Evolutionary conservation across 1,139 yeast species (phyloP), one percentile per base, ranked within the genome.

Genomic region (Yamadazyma diddensiae): DNA sequence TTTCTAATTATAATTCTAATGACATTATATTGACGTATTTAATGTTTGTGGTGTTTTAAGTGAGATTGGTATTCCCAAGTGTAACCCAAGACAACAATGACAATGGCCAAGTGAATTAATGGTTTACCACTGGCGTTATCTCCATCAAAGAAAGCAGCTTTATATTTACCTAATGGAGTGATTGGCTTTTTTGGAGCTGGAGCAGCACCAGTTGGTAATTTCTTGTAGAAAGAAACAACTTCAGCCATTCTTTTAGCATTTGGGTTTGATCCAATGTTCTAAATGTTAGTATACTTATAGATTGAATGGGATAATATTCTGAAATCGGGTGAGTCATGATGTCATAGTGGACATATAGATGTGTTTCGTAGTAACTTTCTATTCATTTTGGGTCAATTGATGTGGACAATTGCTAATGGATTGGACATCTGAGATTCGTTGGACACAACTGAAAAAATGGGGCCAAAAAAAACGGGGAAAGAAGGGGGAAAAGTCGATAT

Each of bases 181-280:
- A 76, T 65, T 52, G 94, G 79, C 61, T 79, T 74, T 60, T 73
- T 69, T 45, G 79, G 70, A 45, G 90, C 81, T 49, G 73, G 73
- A 42, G 95, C 94, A 43, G 85, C 72, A 31, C 98, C 98, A 63
- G 88, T 90, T 58, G 98, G 98, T 55, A 92, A 79, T 53, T 88
- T 82, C 73, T 90, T 85, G 83, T 92, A 92, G 77, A 92, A 88
- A 47, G 86, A 75, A 52, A 92, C 97, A 53, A 92, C 95, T 62
- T 86, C 86, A 51, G 86, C 82, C 84, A 92, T 87, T 73, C 95
- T 87, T 77, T 87, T 87, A 52, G 97, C 97, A 56, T 90, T 84
- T 55, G 97, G 96, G 69, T 88, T 86, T 47, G 95, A 77, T 39
- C 95, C 95, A 53, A 92, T 73, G 83, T 87, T 88, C 85, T 82